phyloP scores from a whole-genome alignment of 805 yeast species.

The Yarrowia divulgata region DNA sequence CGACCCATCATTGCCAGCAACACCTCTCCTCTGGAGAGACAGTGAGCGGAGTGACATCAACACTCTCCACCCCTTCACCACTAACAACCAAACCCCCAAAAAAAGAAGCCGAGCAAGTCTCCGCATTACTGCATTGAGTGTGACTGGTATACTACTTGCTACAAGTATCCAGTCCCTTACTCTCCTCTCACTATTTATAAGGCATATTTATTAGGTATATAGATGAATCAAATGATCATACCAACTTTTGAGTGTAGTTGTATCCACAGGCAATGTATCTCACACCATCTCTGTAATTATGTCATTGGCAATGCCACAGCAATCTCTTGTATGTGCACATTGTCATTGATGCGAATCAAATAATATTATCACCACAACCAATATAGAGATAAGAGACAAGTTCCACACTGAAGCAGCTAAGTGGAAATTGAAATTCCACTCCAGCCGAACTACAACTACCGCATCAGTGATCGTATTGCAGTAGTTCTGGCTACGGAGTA shows the following conservation, averaged over 20 bases:
- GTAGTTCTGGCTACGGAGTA: too few relatives aligned
- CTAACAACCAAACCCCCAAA: conserved; percentile 1
- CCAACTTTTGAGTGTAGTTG: not conserved
- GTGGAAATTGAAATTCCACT: too few relatives aligned
- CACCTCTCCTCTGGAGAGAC: conserved; percentile 38
- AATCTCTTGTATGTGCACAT: not conserved
- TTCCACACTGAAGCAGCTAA: too few relatives aligned
- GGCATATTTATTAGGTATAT: conserved; percentile 38
- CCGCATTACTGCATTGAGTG: conserved; percentile 33
- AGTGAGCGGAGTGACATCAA: conserved; percentile 20
- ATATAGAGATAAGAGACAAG: too few relatives aligned
- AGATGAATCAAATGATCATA: conserved; percentile 12
- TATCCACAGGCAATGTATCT: not conserved
- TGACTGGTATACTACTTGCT: not conserved
- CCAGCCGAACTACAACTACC: too few relatives aligned
- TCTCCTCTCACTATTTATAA: conserved; percentile 38
- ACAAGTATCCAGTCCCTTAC: conserved; percentile 9
- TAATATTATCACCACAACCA: not conserved
- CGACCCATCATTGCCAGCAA: conserved; percentile 30
- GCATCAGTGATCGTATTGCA: too few relatives aligned
- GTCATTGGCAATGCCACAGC: too few relatives aligned
- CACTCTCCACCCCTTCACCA: not conserved
- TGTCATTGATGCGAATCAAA: not conserved
- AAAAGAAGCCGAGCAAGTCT: conserved; percentile 35
- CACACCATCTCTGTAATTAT: too few relatives aligned